Evolutionary conservation across 2,329 filamentous ascomycete species (phyloP).

Genomic region (Lizonia empirigonia): DNA sequence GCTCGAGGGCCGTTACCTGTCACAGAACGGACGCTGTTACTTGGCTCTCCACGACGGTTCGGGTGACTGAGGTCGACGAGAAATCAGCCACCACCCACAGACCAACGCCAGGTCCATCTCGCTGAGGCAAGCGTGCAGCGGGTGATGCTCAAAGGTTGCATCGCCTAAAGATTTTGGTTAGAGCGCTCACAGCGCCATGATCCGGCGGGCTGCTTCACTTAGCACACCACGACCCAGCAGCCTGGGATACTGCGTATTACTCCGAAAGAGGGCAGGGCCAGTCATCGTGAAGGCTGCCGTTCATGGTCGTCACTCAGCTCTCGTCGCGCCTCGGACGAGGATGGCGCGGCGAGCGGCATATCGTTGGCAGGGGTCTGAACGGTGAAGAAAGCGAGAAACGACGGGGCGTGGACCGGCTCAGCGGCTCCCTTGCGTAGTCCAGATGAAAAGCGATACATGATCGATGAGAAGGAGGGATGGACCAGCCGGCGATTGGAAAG

Average conservation of each 20-base stretch:
- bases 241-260: constrained; percentile 43
- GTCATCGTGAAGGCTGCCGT: constrained; percentile 20
- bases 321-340: constrained; percentile 13
- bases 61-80: constrained; percentile 17
- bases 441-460: constrained; percentile 23
- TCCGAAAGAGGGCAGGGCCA: constrained; percentile 43
- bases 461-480: constrained; percentile 27
- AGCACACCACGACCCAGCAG: constrained; percentile 37
- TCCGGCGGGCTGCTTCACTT: constrained; percentile 37
- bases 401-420: constrained; percentile 21
- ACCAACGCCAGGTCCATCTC: constrained; percentile 22
- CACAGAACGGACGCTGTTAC: constrained; percentile 33
- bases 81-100: constrained; percentile 20
- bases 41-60: constrained; percentile 20
- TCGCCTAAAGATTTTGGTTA: constrained; percentile 31
- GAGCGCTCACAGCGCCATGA: constrained; percentile 37
- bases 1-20: constrained; percentile 43
- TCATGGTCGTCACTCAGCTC: constrained; percentile 12
- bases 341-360: constrained; percentile 30
- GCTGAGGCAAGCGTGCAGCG: constrained; percentile 22
- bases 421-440: constrained; percentile 26
- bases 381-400: constrained; percentile 23
- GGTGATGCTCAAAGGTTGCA: constrained; percentile 36
- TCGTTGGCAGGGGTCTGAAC: constrained; percentile 20
- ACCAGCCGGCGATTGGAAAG: constrained; percentile 29